These are phyloP conservation scores for Pseudogymnoascus sp. DNA, from an alignment of 2,329 filamentous ascomycete species.

Conservation along the genomic window DNA sequence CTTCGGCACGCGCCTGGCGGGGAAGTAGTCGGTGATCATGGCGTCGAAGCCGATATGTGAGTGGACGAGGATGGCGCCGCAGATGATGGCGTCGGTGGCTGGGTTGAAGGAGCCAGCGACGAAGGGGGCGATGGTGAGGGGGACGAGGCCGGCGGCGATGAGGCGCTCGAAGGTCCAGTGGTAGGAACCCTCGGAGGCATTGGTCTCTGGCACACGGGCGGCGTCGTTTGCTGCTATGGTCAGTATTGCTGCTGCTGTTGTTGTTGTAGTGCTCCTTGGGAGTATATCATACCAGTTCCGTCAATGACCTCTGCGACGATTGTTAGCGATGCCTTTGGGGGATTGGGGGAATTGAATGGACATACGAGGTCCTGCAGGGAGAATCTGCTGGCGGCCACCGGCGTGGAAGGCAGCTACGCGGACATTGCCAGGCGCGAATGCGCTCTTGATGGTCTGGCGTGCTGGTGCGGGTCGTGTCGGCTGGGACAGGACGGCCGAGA, in stretches of 20 bases:
- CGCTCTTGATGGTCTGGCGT: slow-evolving; percentile 20
- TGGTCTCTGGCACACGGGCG: slow-evolving; percentile 61
- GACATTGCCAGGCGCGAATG: slow-evolving; percentile 34
- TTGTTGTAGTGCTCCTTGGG: neutral
- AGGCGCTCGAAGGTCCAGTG: slow-evolving; percentile 97
- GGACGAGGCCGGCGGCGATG: slow-evolving; percentile 72
- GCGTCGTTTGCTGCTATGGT: slow-evolving; percentile 69
- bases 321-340: slow-evolving; percentile 34
- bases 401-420: slow-evolving; percentile 79
- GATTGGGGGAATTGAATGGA: slow-evolving; percentile 20
- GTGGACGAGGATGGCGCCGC: slow-evolving; percentile 77
- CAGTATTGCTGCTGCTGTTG: neutral
- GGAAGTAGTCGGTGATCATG: slow-evolving; percentile 86
- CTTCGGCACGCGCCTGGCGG: slow-evolving; percentile 59
- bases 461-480: slow-evolving; percentile 22
- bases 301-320: slow-evolving; percentile 57
- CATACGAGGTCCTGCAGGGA: slow-evolving; percentile 81
- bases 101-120: slow-evolving; percentile 88
- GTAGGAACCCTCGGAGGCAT: slow-evolving; percentile 83
- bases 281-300: slow-evolving; percentile 56
- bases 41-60: slow-evolving; percentile 94
- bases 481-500: slow-evolving; percentile 27
- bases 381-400: slow-evolving; percentile 63
- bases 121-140: slow-evolving; percentile 84
- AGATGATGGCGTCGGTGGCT: slow-evolving; percentile 75